phyloP scores from a whole-genome alignment of 805 yeast species.

The Yarrowia yakushimensis region DNA sequence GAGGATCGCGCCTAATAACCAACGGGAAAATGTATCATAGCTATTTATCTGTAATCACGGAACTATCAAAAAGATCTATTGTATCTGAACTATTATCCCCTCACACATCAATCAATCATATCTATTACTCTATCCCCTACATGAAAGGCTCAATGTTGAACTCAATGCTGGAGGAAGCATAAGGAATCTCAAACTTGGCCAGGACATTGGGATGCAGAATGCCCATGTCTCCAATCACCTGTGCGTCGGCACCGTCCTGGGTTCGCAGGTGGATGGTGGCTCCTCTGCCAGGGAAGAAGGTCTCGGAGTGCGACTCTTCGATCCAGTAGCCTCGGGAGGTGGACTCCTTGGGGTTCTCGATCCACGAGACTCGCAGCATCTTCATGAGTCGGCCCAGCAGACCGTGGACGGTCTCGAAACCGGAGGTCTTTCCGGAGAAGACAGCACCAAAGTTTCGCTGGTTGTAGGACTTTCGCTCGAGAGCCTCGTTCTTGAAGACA shows the following conservation, averaged over 20 bases:
- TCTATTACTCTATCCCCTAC: slow-evolving; percentile 13
- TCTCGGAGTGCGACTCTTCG: slow-evolving; percentile 35
- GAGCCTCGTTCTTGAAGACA: slow-evolving; percentile 70
- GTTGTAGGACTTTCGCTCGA: slow-evolving; percentile 87
- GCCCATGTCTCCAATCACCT: slow-evolving; percentile 74
- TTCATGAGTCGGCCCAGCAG: slow-evolving; percentile 92
- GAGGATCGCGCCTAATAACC: too few species aligned
- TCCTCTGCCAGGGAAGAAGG: slow-evolving; percentile 94
- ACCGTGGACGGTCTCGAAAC: slow-evolving; percentile 94
- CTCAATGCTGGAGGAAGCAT: slow-evolving; percentile 89
- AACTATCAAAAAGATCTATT: too few species aligned
- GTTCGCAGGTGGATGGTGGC: slow-evolving; percentile 78
- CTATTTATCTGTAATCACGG: neutral
- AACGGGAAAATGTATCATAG: neutral
- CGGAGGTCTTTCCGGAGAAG: slow-evolving; percentile 90
- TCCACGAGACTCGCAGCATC: slow-evolving; percentile 86
- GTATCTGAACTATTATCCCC: too few species aligned
- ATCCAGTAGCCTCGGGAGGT: slow-evolving; percentile 61
- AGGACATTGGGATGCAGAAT: slow-evolving; percentile 94
- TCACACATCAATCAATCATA: slow-evolving; percentile 1
- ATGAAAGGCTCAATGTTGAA: slow-evolving; percentile 84
- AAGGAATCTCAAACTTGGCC: slow-evolving; percentile 81
- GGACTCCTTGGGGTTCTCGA: slow-evolving; percentile 43
- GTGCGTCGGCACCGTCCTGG: slow-evolving; percentile 40
- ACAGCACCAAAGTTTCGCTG: slow-evolving; percentile 95